phyloP scores from a whole-genome alignment of 2,329 filamentous ascomycete genomes.

The Colletotrichum endophyticum region DNA sequence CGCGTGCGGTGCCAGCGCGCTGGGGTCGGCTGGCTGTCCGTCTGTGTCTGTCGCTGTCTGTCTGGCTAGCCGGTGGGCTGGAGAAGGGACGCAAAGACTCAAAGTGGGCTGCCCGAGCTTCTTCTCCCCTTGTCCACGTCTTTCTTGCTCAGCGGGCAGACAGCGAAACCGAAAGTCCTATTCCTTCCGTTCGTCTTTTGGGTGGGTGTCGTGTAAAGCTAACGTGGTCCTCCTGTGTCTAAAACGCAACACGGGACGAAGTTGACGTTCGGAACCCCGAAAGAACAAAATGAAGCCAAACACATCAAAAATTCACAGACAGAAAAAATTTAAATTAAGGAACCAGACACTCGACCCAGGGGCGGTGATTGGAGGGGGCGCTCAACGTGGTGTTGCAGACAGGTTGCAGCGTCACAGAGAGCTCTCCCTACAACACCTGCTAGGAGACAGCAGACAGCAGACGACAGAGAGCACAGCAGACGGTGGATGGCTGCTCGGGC shows the following conservation, averaged over 20 bases:
- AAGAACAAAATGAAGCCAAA: background rate
- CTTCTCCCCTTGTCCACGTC: background rate
- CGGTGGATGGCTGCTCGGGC: background rate
- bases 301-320: background rate
- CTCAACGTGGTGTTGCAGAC: constrained; percentile 1
- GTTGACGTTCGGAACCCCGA: background rate
- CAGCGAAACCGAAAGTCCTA: background rate
- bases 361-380: background rate
- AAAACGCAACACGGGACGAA: background rate
- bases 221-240: background rate
- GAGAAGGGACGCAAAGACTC: background rate
- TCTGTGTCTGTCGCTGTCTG: background rate
- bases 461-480: background rate
- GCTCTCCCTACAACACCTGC: background rate
- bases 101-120: background rate
- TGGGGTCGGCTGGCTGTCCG: background rate
- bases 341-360: background rate
- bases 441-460: background rate
- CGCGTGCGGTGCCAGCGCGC: background rate
- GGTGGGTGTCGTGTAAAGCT: background rate
- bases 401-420: background rate
- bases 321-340: background rate
- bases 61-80: background rate
- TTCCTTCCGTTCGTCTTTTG: background rate
- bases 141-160: background rate